Conservation (phyloP, 768 basidiomycete species). For the Podaxis rugospora region DNA sequence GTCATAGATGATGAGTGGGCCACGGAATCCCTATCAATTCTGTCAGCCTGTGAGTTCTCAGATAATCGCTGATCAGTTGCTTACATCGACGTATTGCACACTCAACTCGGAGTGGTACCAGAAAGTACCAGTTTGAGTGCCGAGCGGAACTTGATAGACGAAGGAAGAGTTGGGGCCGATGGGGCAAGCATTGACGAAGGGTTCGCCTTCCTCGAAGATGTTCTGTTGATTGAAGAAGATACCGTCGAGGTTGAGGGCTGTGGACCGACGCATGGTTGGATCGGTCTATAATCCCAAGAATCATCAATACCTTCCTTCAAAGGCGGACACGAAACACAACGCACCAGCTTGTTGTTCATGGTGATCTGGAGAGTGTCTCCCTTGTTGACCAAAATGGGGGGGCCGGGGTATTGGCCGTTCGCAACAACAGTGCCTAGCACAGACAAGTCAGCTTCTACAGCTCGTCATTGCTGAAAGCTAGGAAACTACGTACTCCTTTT, state of each 20-base stretch:
- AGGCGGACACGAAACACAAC: constrained; percentile 20
- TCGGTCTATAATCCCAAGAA: constrained; percentile 30
- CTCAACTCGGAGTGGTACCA: constrained; percentile 20
- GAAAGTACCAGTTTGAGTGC: constrained; percentile 21
- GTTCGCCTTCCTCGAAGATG: constrained; percentile 10
- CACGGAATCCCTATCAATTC: constrained; percentile 35
- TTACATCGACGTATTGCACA: constrained; percentile 9
- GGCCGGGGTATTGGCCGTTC: constrained; percentile 25
- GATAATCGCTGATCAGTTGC: background rate
- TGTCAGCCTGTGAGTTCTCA: background rate
- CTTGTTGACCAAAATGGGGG: constrained; percentile 26
- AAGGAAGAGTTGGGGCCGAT: constrained; percentile 36
- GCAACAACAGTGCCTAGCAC: constrained; percentile 21
- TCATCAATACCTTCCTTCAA: background rate
- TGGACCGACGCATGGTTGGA: constrained; percentile 37
- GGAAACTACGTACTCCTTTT: constrained; percentile 6
- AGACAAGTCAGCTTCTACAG: background rate
- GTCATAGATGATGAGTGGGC: constrained; percentile 33
- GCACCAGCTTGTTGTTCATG: constrained; percentile 13
- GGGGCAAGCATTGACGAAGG: constrained; percentile 43
- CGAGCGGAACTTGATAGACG: constrained; percentile 32
- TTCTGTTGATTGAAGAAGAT: constrained; percentile 20
- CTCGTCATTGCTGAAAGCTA: background rate
- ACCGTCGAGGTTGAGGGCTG: constrained; percentile 39
- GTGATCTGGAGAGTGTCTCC: constrained; percentile 10